These are phyloP conservation scores for Phialophora tarda DNA, from an alignment of 2,329 filamentous ascomycete genomes.

Conservation along the genomic window DNA sequence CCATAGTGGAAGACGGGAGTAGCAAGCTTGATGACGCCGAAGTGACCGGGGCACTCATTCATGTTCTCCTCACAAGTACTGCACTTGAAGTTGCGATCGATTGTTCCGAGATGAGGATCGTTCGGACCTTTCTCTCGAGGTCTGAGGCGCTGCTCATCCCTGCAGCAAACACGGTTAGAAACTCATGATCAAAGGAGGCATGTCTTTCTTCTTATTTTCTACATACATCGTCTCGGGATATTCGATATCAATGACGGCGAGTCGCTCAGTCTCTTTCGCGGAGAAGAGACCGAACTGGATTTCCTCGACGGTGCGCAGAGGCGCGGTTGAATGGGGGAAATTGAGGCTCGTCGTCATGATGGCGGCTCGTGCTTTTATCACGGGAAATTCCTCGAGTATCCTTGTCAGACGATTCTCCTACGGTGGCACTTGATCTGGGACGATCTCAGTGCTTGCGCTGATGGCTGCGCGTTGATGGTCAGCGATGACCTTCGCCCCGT, in stretches of 20 bases:
- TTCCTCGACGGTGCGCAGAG: slow-evolving; percentile 96
- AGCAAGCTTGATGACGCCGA: slow-evolving; percentile 97
- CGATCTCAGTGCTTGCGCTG: slow-evolving; percentile 35
- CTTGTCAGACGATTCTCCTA: slow-evolving; percentile 36
- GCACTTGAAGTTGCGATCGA: slow-evolving; percentile 94
- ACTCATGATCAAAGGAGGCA: slow-evolving; percentile 25
- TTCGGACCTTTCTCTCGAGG: slow-evolving; percentile 92
- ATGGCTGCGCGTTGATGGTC: slow-evolving; percentile 35
- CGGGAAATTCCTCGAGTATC: slow-evolving; percentile 36
- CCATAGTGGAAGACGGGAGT: slow-evolving; percentile 94
- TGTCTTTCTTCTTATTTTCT: slow-evolving; percentile 33
- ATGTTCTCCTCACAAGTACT: slow-evolving; percentile 96
- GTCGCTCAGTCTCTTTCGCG: slow-evolving; percentile 97
- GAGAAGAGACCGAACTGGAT: slow-evolving; percentile 98
- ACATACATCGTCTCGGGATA: slow-evolving; percentile 94
- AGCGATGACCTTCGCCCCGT: slow-evolving; percentile 38
- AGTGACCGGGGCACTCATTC: slow-evolving; percentile 95
- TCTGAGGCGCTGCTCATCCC: slow-evolving; percentile 87
- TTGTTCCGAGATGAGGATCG: slow-evolving; percentile 93
- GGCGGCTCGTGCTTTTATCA: slow-evolving; percentile 49
- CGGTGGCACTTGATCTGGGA: slow-evolving; percentile 30
- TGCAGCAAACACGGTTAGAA: slow-evolving; percentile 40
- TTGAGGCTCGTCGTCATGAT: slow-evolving; percentile 81
- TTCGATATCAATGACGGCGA: slow-evolving; percentile 94
- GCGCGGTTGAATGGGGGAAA: slow-evolving; percentile 90